A percentile compares a stretch with the other conserved stretches of the same genome.
phyloP scores from a whole-genome alignment of 352 stramenopile genomes.

The Thalassiosira exigua region DNA sequence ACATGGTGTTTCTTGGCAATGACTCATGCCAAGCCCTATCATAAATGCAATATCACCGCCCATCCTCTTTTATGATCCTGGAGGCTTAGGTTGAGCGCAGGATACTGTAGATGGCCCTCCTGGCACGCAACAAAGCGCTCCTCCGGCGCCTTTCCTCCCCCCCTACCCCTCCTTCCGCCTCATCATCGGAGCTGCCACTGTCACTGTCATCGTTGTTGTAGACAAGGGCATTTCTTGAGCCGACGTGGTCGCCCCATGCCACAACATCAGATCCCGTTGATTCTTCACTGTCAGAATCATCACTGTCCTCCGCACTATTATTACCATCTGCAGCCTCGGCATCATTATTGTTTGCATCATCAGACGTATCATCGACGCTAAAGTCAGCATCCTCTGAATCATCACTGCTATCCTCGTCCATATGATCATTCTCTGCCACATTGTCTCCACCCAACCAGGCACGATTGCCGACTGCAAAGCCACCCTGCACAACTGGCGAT shows the following conservation, averaged over 20 bases:
- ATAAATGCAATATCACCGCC: no score
- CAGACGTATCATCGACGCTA: no score
- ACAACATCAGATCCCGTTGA: slow-evolving; percentile 15
- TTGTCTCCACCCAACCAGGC: slow-evolving; percentile 33
- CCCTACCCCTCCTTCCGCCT: not conserved
- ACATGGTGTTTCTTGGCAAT: no score
- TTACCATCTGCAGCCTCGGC: no score
- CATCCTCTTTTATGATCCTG: no score
- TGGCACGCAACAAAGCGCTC: slow-evolving; percentile 16
- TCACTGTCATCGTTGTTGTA: slow-evolving; percentile 61
- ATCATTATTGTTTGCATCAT: no score
- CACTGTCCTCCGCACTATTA: no score
- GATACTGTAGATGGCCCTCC: slow-evolving; percentile 34
- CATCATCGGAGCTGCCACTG: slow-evolving; percentile 28
- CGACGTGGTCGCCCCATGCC: slow-evolving; percentile 38
- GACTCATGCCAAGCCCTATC: no score
- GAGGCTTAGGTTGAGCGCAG: no score
- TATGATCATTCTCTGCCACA: slow-evolving; percentile 42
- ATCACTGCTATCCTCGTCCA: slow-evolving; percentile 37
- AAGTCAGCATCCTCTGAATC: no score
- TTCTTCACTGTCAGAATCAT: no score
- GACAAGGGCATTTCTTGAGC: slow-evolving; percentile 41
- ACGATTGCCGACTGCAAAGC: not conserved
- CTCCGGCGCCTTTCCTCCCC: not conserved
- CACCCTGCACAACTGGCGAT: no score